phyloP scores from a whole-genome alignment of 2,329 filamentous ascomycete species.

The Arthroderma sp. region DNA sequence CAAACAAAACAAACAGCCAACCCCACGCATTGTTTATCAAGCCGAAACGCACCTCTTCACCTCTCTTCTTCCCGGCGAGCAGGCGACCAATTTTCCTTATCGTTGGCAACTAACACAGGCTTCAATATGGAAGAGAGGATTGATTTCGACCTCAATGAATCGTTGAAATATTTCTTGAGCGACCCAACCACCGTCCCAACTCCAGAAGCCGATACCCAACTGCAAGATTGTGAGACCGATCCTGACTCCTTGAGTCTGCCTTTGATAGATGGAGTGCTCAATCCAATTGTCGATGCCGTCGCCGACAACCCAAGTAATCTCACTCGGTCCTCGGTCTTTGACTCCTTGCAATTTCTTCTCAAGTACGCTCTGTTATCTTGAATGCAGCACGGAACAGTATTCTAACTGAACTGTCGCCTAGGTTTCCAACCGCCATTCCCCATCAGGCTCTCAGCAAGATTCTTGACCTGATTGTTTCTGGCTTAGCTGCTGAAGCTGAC shows the following conservation, averaged over 20 bases:
- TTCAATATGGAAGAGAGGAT: constrained; percentile 52
- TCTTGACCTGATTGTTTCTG: constrained; percentile 79
- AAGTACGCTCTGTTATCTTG: constrained; percentile 53
- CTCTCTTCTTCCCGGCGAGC: not conserved
- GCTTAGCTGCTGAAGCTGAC: constrained; percentile 73
- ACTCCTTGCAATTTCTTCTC: constrained; percentile 87
- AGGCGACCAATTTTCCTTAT: not conserved
- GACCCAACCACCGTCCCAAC: constrained; percentile 74
- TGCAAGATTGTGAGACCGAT: constrained; percentile 87
- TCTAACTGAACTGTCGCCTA: constrained; percentile 56
- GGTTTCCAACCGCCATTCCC: constrained; percentile 68
- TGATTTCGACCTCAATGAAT: constrained; percentile 90
- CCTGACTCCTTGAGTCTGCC: constrained; percentile 67
- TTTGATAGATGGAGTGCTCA: constrained; percentile 72
- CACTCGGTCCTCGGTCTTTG: constrained; percentile 63
- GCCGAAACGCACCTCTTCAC: constrained; percentile 1
- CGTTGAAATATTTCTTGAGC: constrained; percentile 91
- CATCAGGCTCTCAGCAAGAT: constrained; percentile 79
- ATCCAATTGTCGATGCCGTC: constrained; percentile 83
- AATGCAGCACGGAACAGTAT: constrained; percentile 34
- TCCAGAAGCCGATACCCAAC: constrained; percentile 67
- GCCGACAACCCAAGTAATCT: constrained; percentile 87
- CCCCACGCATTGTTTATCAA: constrained; percentile 7
- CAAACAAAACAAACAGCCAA: not conserved
- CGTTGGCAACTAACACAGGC: constrained; percentile 1